phyloP scores from a whole-genome alignment of 352 stramenopile genomes.

The Globisporangium nunn region DNA sequence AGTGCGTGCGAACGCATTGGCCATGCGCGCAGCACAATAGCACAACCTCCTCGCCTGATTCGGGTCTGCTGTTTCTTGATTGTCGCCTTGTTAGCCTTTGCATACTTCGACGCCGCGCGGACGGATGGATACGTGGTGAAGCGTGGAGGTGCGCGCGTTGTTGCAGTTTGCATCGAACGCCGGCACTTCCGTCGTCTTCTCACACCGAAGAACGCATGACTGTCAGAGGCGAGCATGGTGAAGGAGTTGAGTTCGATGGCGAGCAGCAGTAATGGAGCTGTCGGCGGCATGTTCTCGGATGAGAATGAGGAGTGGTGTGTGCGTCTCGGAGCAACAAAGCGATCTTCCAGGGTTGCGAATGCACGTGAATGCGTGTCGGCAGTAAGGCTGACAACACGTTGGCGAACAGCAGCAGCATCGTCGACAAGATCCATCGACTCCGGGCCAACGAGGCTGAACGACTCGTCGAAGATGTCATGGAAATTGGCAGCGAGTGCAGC shows the following conservation, averaged over 20 bases:
- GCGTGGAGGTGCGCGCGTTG: background rate
- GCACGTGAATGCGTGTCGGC: background rate
- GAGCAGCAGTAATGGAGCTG: background rate
- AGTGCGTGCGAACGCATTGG: background rate
- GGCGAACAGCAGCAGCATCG: conserved; percentile 5
- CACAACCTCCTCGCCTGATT: too few species aligned
- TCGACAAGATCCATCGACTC: conserved; percentile 4
- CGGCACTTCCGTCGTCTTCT: background rate
- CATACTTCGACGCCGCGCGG: conserved; percentile 32
- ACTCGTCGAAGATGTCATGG: background rate
- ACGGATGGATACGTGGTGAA: conserved; percentile 20
- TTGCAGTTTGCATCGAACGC: background rate
- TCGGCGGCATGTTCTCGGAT: conserved; percentile 17
- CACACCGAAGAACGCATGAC: background rate
- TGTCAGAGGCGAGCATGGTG: background rate
- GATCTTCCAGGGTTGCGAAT: background rate
- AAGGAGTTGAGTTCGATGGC: background rate
- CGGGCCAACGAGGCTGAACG: background rate
- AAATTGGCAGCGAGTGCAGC: background rate
- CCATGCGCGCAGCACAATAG: too few species aligned
- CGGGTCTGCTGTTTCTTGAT: background rate
- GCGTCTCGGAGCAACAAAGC: background rate
- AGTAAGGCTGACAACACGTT: background rate
- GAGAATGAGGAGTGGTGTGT: conserved; percentile 24
- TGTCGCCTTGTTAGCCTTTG: conserved; percentile 17